These are phyloP conservation scores for Sugiyamaella sp. DNA, from an alignment of 1,139 yeast genomes.

Conservation along the genomic window DNA sequence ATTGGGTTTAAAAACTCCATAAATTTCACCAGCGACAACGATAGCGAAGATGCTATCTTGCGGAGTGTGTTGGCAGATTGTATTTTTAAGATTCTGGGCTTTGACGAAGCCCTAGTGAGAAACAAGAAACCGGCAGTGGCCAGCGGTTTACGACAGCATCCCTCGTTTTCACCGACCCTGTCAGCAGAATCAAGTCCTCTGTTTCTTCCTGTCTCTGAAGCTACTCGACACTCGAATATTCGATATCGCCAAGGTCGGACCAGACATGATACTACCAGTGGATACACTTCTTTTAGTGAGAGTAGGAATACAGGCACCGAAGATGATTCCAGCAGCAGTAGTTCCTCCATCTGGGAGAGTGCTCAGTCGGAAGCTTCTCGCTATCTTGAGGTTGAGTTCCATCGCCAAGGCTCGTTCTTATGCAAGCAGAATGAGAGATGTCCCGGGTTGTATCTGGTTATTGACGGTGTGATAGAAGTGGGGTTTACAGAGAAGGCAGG, in stretches of 20 bases:
- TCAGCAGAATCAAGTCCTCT: slow-evolving; percentile 36
- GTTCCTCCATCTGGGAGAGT: slow-evolving; percentile 39
- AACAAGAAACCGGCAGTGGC: neutral
- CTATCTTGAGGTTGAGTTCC: slow-evolving; percentile 58
- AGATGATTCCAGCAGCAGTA: slow-evolving; percentile 21
- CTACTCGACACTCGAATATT: slow-evolving; percentile 3
- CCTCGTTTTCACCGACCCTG: slow-evolving; percentile 17
- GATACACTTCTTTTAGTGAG: slow-evolving; percentile 8
- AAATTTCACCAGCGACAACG: slow-evolving; percentile 66
- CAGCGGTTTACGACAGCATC: neutral
- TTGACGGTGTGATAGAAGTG: slow-evolving; percentile 76
- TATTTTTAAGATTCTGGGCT: slow-evolving; percentile 72
- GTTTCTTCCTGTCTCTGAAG: slow-evolving; percentile 16
- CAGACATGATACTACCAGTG: slow-evolving; percentile 9
- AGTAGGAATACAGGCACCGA: slow-evolving; percentile 12
- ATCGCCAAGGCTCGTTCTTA: slow-evolving; percentile 57
- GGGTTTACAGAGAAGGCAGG: slow-evolving; percentile 44
- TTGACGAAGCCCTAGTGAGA: slow-evolving; percentile 39
- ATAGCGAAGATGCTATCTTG: slow-evolving; percentile 72
- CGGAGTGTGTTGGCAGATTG: slow-evolving; percentile 75
- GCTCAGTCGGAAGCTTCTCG: slow-evolving; percentile 70
- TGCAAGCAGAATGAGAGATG: slow-evolving; percentile 67
- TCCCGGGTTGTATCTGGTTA: slow-evolving; percentile 76
- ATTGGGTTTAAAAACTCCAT: slow-evolving; percentile 19
- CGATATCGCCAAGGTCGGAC: slow-evolving; percentile 8